phyloP scores from a whole-genome alignment of 305 asterid genomes.

The Plantago coronopus region DNA sequence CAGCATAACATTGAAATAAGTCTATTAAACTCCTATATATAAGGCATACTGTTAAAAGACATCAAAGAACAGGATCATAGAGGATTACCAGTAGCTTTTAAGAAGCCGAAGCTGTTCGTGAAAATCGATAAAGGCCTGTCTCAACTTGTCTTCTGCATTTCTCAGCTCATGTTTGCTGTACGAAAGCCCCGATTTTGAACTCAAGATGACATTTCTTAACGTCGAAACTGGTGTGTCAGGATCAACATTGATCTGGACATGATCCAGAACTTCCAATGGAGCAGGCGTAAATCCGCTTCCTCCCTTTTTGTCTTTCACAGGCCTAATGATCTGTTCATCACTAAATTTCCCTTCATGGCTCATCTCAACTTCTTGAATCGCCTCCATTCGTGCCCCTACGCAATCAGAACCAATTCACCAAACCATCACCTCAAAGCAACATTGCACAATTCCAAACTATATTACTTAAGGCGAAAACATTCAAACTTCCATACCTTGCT shows the following conservation, averaged over 20 bases:
- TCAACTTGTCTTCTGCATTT: conserved; percentile 54
- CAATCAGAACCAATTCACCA: neutral
- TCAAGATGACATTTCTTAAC: conserved; percentile 40
- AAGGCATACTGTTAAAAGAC: neutral
- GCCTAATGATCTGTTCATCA: conserved; percentile 16
- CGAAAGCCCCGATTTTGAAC: conserved; percentile 41
- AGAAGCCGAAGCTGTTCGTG: conserved; percentile 62
- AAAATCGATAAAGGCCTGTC: conserved; percentile 56
- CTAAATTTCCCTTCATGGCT: conserved; percentile 26
- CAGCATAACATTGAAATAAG: conserved; percentile 12
- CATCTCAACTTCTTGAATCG: conserved; percentile 70
- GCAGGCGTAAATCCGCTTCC: conserved; percentile 35
- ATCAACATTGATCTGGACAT: conserved; percentile 58
- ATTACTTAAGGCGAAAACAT: neutral
- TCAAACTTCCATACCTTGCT: conserved; percentile 38
- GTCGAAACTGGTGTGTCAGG: conserved; percentile 72
- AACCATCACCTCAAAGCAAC: no score
- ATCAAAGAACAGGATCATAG: neutral
- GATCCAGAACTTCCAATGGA: conserved; percentile 54
- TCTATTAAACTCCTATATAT: conserved; percentile 23
- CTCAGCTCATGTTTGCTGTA: conserved; percentile 65
- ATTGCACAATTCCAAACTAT: neutral
- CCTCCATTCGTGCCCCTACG: conserved; percentile 31
- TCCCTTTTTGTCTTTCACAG: conserved; percentile 12
- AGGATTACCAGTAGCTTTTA: conserved; percentile 65